Percentiles rank a stretch among this genome's conserved stretches.
phyloP scores from a whole-genome alignment of 164 flowering plant species.

The Vitis labrusca region DNA sequence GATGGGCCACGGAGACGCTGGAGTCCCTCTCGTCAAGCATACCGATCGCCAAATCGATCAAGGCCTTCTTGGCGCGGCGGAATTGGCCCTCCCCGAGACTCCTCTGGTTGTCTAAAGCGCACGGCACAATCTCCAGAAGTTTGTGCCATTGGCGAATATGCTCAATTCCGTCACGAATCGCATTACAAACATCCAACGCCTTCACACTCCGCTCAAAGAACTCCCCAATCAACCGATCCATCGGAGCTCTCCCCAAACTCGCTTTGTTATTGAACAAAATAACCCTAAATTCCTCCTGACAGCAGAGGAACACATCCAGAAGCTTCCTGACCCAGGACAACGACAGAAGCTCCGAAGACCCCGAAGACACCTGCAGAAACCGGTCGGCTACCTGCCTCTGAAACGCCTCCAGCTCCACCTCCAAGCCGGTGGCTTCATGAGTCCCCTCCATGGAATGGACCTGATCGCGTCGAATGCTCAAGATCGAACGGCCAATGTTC shows the following conservation, averaged over 20 bases:
- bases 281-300: conserved; percentile 76
- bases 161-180: conserved; percentile 82
- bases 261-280: conserved; percentile 44
- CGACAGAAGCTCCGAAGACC: conserved; percentile 58
- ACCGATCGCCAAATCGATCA: conserved; percentile 67
- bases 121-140: conserved; percentile 68
- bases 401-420: conserved; percentile 62
- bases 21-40: conserved; percentile 89
- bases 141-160: conserved; percentile 83
- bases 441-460: conserved; percentile 60
- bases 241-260: conserved; percentile 36
- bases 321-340: conserved; percentile 70
- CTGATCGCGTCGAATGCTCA: conserved; percentile 70
- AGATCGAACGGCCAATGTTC: conserved; percentile 54
- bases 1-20: conserved; percentile 34
- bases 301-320: conserved; percentile 64
- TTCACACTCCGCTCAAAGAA: conserved; percentile 79
- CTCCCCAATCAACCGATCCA: conserved; percentile 59
- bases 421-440: conserved; percentile 28
- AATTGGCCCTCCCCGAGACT: conserved; percentile 78
- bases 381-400: conserved; percentile 63
- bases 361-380: conserved; percentile 44
- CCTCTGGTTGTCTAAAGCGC: conserved; percentile 55
- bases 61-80: conserved; percentile 81
- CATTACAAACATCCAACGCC: conserved; percentile 89